phyloP scores from a whole-genome alignment of 331 rosid genomes.

The Quercus lobata region DNA sequence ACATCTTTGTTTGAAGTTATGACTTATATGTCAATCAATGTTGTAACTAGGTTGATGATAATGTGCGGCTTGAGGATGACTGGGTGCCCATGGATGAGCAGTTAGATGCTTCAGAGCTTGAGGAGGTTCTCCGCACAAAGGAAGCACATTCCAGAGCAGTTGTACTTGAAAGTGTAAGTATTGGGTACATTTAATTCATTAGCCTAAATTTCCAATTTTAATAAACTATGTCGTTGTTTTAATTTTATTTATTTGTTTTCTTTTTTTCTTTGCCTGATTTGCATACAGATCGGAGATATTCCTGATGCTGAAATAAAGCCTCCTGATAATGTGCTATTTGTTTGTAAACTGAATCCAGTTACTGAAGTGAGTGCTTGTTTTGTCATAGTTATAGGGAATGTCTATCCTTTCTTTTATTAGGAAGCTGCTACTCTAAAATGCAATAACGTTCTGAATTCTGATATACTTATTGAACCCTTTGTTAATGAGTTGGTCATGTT shows the following conservation, averaged over 20 bases:
- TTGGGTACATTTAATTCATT: conserved; percentile 2
- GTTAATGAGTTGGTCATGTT: background rate
- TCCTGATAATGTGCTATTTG: conserved; percentile 87
- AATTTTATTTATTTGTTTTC: conserved; percentile 11
- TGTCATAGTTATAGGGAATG: background rate
- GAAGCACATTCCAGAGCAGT: conserved; percentile 94
- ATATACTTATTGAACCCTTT: background rate
- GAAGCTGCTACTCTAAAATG: background rate
- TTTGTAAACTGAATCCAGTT: conserved; percentile 93
- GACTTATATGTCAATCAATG: conserved; percentile 5
- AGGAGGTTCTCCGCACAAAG: conserved; percentile 78
- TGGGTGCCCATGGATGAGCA: conserved; percentile 97
- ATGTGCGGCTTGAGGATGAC: conserved; percentile 94
- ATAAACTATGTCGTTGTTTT: background rate
- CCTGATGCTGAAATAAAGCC: conserved; percentile 98
- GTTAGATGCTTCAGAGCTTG: conserved; percentile 70
- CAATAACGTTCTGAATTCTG: background rate
- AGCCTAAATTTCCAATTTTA: background rate
- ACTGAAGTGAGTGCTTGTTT: conserved; percentile 63
- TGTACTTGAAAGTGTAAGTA: conserved; percentile 93
- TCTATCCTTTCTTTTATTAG: background rate
- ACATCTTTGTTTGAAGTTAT: conserved; percentile 9
- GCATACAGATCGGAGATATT: conserved; percentile 84
- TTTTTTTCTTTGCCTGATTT: background rate
- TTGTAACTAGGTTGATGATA: conserved; percentile 63